A percentile compares a stretch with the other conserved stretches of the same genome.
Conservation (phyloP, 352 stramenopile species). For the Bremia lactucae region DNA sequence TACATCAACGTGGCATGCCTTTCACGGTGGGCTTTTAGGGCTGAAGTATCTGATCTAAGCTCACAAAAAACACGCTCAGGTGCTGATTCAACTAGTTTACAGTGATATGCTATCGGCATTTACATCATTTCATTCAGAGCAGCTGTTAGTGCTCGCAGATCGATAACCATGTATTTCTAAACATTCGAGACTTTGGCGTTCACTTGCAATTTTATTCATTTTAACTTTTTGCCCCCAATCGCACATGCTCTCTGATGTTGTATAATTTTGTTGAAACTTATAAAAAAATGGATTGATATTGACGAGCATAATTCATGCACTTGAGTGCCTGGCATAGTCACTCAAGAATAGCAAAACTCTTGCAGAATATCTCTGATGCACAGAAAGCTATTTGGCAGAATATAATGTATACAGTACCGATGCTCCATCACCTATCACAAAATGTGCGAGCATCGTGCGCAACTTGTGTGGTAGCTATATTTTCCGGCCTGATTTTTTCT, state of each 20-base stretch:
- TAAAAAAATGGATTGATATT: conserved; percentile 20
- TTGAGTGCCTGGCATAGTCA: conserved; percentile 40
- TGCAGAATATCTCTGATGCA: conserved; percentile 17
- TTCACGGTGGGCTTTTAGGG: conserved; percentile 81
- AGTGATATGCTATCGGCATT: conserved; percentile 40
- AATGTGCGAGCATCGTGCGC: conserved; percentile 33
- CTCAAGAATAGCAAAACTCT: conserved; percentile 6
- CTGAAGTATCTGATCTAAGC: conserved; percentile 83
- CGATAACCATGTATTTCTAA: conserved; percentile 45
- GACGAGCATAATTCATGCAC: conserved; percentile 19
- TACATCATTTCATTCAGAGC: conserved; percentile 21
- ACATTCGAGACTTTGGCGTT: conserved; percentile 26
- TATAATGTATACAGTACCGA: conserved; percentile 26
- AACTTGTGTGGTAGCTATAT: conserved; percentile 37
- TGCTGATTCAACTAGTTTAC: conserved; percentile 39
- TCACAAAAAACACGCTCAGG: conserved; percentile 30
- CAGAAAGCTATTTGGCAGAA: conserved; percentile 18
- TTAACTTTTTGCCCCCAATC: conserved; percentile 15
- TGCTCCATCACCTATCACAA: conserved; percentile 49
- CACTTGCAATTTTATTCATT: conserved; percentile 19
- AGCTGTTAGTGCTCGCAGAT: conserved; percentile 54
- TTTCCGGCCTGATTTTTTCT: conserved; percentile 10
- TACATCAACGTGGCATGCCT: conserved; percentile 79
- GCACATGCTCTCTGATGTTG: conserved; percentile 20
- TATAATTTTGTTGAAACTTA: conserved; percentile 28